These are phyloP conservation scores for Leucoagaricus sp. DNA, from an alignment of 1,284 basidiomycete species.

Conservation along the genomic window DNA sequence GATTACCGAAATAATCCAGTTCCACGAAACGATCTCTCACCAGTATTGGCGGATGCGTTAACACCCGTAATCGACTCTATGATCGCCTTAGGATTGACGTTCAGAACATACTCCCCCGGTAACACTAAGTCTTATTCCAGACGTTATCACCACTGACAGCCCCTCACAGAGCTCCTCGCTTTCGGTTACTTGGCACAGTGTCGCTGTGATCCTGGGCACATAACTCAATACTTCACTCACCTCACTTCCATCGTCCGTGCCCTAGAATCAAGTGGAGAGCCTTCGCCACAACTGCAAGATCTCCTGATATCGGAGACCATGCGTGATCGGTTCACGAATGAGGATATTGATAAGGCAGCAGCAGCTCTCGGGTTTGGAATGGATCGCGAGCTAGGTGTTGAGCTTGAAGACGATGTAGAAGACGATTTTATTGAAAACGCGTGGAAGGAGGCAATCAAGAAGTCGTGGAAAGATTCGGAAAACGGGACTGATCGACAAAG, in stretches of 20 bases:
- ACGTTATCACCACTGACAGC: slow-evolving; percentile 9
- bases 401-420: slow-evolving; percentile 65
- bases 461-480: slow-evolving; percentile 58
- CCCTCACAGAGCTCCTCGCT: slow-evolving; percentile 58
- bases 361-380: slow-evolving; percentile 64
- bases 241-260: slow-evolving; percentile 51
- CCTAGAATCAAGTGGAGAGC: slow-evolving; percentile 46
- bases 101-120: slow-evolving; percentile 66
- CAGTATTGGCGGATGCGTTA: slow-evolving; percentile 37
- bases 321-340: slow-evolving; percentile 61
- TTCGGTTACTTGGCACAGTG: slow-evolving; percentile 79
- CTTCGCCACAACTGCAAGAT: slow-evolving; percentile 49
- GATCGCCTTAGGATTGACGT: slow-evolving; percentile 60
- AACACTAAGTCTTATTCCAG: too few relatives aligned
- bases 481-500: slow-evolving; percentile 45
- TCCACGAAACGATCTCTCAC: slow-evolving; percentile 48
- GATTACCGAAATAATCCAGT: slow-evolving; percentile 37
- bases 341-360: slow-evolving; percentile 51
- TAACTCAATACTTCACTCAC: slow-evolving; percentile 60
- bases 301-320: slow-evolving; percentile 59
- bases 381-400: slow-evolving; percentile 57
- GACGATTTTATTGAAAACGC: slow-evolving; percentile 70
- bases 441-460: slow-evolving; percentile 62
- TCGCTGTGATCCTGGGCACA: slow-evolving; percentile 70
- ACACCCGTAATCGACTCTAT: slow-evolving; percentile 42